Base-by-base conservation (phyloP, 768 basidiomycete species). In the Amanita subjunquillea region DNA sequence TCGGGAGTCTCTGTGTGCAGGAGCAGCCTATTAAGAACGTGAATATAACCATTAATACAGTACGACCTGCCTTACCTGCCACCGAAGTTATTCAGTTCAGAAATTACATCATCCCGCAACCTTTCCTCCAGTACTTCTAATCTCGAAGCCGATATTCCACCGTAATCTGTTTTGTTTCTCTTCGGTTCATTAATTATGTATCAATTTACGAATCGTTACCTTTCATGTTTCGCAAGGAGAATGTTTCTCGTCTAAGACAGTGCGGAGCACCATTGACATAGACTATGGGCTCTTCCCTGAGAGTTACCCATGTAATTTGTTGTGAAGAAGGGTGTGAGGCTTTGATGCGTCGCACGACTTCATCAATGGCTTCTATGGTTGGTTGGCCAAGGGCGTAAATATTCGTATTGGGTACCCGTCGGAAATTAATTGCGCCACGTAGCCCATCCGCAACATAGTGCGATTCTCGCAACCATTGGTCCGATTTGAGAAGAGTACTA, bases 321-420 rank as follows among this genome's bases (percentile, higher is more conserved):
- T 75, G 73, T 1, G 83, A 74, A 22, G 69, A 65, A 1, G 87
- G 83, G 60, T 88, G 78, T 0, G 75, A 71, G 23, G 69, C 64
- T 53, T 78, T 82, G 52, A 95, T 76, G 20, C 79, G 71, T 4
- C 69, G 63, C 10, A 93, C 77, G 3, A 95, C 91, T 52, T 84
- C 80, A 41, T 86, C 79, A 38, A 99, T 84, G 2, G 92, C 95
- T 53, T 88, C 87, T 46, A 83, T 68, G 0, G 90, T 91, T 2
- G 96, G 96, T 64, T 98, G 96, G 0, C 92, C 93, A 27, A 96
- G 80, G 0, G 92, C 93, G 57, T 91, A 99, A 30, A 97, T 85
- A 42, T 83, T 82, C 20, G 85, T 86, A 4, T 74, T 76, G 0
- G 85, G 82, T 37, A 96, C 79, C 52, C 85, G 85, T 49, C 96